Evolutionary conservation across 2,329 filamentous ascomycete genomes (phyloP), one percentile per base, ranked within the genome.

Genomic region (Lasiodiplodia citricola): DNA sequence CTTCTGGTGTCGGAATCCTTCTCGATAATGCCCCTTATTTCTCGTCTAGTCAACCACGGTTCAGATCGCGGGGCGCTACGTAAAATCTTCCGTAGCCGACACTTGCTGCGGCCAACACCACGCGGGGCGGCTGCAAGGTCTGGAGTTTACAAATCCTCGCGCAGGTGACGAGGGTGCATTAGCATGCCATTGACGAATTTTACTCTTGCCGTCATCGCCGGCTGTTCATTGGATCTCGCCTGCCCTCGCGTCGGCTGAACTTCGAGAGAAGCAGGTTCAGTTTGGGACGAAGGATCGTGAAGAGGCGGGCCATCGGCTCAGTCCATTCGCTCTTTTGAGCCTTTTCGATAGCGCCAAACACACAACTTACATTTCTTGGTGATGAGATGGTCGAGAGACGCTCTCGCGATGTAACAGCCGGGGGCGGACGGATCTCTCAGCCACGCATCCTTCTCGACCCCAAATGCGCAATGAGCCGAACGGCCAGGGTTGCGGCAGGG

Each of bases 161-260:
- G 25, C 51, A 28, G 51, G 51, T 54, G 51, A 54, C 51, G n/a
- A 10, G 44, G 44, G 13, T 47, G 44, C 44, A 47, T 21, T 47
- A 47, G 44, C 44, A 47, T 8, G 44, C n/a, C 18, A 11, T 47
- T n/a, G 44, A 47, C 44, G 44, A 10, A 8, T 14, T 47, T 47
- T 47, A 11, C 13, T 31, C 23, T 54, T 31, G 28, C 58, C 23
- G 58, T 37, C 58, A 51, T 13, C 21, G 25, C n/a, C 16, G 16
- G 58, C 44, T n/a, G 44, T 25, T 35, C 31, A 63, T 63, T 63
- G 58, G 58, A 21, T n/a, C 23, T 35, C 56, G 56, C 44, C 37
- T 47, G 44, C 56, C 23, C 37, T 25, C 37, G 31, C 56, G 35
- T 25, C 51, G 44, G 44, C 44, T 47, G 44, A 47, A 47, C 44